Base-by-base conservation (phyloP, 108 stramenopile genomes). In the Pelagomonas calceolata region DNA sequence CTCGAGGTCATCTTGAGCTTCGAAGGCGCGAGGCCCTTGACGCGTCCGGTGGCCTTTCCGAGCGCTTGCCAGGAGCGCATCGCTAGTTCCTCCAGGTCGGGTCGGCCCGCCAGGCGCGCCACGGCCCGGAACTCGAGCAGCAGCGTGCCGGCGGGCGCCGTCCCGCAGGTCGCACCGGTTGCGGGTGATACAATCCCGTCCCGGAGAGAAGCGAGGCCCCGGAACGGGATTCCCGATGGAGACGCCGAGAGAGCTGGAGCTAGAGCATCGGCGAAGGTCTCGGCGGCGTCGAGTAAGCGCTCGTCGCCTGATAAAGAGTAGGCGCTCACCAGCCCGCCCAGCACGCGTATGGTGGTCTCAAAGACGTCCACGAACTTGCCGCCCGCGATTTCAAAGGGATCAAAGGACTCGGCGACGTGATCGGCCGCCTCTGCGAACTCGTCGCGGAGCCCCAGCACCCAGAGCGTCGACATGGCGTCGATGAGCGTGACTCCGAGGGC, bases 81-180 rank as follows among this genome's bases (percentile, higher is more conserved):
- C 0, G 83, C 72, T 68, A 86, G 90, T 35, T 76, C 63, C 16
- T 83, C 91, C 75, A 91, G 95, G 26, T 83, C 73, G 14, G 80
- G 74, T 5, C 86, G 79, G 4, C 88, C 88, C 31, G 90, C 83
- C 30, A 82, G 79, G 12, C 88, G 69, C 33, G 84, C 79, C 65
- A 98, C 76, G 71, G 89, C 84, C 63, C 97, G 81, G 75, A 88
- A 94, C 81, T 98, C 97, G 26, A 98, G 64, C 81, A 95, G 91
- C 36, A 94, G 43, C 32, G 94, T 92, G 34, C 94, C 95, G 36
- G 86, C 74, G 66, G 93, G 94, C 9, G 96, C 87, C 15, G 91
- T 60, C 36, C 88, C 76, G 21, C 81, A 73, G 26, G 65, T 63
- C 35, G 70, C 69, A 0, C 80, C 77, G 17, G 88, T 69, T 34